A percentile compares a stretch with the other conserved stretches of the same genome.
Evolutionary conservation across 768 basidiomycete genomes (phyloP).

Genomic region (Exidia glandulosa): DNA sequence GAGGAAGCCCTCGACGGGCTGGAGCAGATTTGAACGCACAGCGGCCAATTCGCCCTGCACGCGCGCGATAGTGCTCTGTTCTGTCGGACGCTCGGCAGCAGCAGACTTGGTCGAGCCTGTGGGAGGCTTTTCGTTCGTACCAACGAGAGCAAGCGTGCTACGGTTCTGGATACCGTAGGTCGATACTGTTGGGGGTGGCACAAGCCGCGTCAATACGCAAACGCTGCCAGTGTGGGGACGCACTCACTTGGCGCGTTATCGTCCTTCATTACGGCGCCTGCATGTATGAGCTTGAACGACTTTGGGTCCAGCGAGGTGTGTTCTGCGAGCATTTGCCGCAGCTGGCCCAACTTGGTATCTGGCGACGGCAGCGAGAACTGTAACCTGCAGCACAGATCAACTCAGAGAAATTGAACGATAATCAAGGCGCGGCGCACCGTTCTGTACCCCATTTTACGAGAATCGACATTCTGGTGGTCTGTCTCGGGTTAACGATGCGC

Average conservation of each 20-base stretch:
- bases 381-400: constrained; percentile 22
- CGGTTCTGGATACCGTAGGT: constrained; percentile 62
- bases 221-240: background rate
- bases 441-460: constrained; percentile 32
- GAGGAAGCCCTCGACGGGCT: constrained; percentile 49
- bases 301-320: constrained; percentile 59
- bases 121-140: constrained; percentile 26
- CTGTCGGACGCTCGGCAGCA: constrained; percentile 16
- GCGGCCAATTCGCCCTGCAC: constrained; percentile 44
- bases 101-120: constrained; percentile 15
- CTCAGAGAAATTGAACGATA: background rate
- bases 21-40: constrained; percentile 43
- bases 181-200: constrained; percentile 37
- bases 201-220: background rate
- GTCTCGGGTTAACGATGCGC: constrained; percentile 9
- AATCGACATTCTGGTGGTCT: constrained; percentile 22
- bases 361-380: constrained; percentile 46
- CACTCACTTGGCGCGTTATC: constrained; percentile 52
- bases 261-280: constrained; percentile 86
- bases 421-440: background rate
- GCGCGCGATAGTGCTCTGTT: constrained; percentile 38
- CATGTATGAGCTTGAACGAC: constrained; percentile 79
- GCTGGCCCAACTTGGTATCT: constrained; percentile 41
- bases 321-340: constrained; percentile 55
- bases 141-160: constrained; percentile 62